Percentiles rank a stretch among this genome's conserved stretches.
These are phyloP conservation scores for Colletotrichum tabaci DNA, from an alignment of 2,329 filamentous ascomycete genomes.

Conservation along the genomic window DNA sequence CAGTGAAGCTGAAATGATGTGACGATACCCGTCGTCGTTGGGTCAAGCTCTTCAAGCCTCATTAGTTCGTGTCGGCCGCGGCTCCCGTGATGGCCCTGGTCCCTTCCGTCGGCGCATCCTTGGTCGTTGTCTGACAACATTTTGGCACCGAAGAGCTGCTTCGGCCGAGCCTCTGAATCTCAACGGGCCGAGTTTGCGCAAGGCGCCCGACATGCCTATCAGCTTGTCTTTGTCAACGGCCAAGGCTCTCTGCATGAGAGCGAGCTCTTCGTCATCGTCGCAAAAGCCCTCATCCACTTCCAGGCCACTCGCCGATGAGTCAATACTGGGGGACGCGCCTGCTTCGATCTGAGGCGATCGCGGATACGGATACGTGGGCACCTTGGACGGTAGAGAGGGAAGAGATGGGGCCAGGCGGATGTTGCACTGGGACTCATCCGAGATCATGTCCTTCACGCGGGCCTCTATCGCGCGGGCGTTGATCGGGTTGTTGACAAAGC, in stretches of 20 bases:
- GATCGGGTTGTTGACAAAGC: slow-evolving; percentile 33
- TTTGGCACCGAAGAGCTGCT: slow-evolving; percentile 32
- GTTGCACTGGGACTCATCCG: slow-evolving; percentile 26
- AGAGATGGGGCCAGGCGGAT: slow-evolving; percentile 1
- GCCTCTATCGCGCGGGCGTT: slow-evolving; percentile 31
- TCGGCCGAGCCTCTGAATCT: slow-evolving; percentile 38
- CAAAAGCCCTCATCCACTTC: slow-evolving; percentile 40
- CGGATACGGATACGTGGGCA: slow-evolving; percentile 3
- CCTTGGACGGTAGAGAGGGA: neutral
- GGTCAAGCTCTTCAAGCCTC: neutral
- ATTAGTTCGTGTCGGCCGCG: slow-evolving; percentile 7
- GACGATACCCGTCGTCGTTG: neutral
- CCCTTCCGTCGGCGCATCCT: slow-evolving; percentile 41
- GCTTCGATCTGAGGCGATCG: slow-evolving; percentile 13
- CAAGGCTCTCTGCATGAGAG: slow-evolving; percentile 4
- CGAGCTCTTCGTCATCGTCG: slow-evolving; percentile 26
- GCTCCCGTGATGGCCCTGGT: slow-evolving; percentile 5
- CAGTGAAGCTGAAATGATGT: slow-evolving; percentile 9
- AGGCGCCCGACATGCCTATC: neutral
- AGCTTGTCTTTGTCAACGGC: neutral
- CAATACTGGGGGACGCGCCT: slow-evolving; percentile 7
- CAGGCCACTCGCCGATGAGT: neutral
- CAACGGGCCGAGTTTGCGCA: slow-evolving; percentile 21
- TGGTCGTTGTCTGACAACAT: slow-evolving; percentile 37
- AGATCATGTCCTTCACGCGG: slow-evolving; percentile 31